Evolutionary conservation across 768 basidiomycete genomes (phyloP).

Genomic region (Scleroderma citrinum): DNA sequence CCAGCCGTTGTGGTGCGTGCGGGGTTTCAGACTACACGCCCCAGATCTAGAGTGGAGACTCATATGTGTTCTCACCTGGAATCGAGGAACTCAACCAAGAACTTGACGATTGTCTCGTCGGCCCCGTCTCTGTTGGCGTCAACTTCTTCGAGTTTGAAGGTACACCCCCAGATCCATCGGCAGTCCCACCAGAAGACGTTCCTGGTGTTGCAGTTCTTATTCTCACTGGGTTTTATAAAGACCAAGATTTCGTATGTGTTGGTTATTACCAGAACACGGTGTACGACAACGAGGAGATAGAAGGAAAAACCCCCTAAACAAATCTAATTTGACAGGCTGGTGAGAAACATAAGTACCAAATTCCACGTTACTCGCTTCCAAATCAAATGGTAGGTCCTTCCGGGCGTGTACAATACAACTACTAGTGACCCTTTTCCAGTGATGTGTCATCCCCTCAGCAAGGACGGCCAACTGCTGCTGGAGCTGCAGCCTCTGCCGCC

Average conservation of each 20-base stretch:
- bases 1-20: too few species aligned
- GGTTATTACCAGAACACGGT: conserved; percentile 99
- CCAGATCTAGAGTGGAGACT: conserved; percentile 97
- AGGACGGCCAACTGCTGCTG: conserved; percentile 38
- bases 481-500: conserved; percentile 65
- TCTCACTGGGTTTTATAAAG: conserved; percentile 90
- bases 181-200: conserved; percentile 85
- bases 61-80: conserved; percentile 92
- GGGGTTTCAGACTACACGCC: too few species aligned
- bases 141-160: conserved; percentile 98
- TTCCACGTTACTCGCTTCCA: conserved; percentile 92
- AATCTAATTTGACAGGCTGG: conserved; percentile 73
- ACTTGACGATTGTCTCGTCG: conserved; percentile 95
- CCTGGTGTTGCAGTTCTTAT: conserved; percentile 96
- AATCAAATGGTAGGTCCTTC: conserved; percentile 66
- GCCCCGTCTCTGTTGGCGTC: conserved; percentile 93
- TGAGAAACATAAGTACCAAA: conserved; percentile 85
- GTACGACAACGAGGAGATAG: conserved; percentile 93
- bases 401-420: not conserved
- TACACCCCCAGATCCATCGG: conserved; percentile 74
- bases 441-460: conserved; percentile 53
- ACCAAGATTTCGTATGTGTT: conserved; percentile 98
- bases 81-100: conserved; percentile 93
- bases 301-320: conserved; percentile 61
- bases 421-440: conserved; percentile 28